Evolutionary conservation across 2,329 filamentous ascomycete genomes (phyloP), one percentile per base, ranked within the genome.

Genomic region (Penicillium sp.): DNA sequence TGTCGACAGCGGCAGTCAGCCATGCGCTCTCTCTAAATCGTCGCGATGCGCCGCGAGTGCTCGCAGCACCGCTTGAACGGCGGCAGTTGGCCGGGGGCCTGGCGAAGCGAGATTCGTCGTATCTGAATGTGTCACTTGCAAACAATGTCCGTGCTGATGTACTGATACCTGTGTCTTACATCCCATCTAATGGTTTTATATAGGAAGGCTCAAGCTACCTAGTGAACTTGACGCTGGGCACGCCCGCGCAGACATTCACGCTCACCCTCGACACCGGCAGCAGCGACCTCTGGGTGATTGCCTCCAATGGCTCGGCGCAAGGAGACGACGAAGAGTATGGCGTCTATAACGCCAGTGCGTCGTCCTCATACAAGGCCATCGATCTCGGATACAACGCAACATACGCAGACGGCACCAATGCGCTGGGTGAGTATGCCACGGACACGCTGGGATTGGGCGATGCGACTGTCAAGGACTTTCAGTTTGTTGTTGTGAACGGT

Each of bases 351-450:
- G 28, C 55, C 11, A 46, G 33, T 14, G 23, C 45, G 14, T 57
- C 55, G 12, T 57, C 55, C 20, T 42, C 89, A 2, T 92, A 91
- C 70, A 68, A 79, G 23, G 88, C 86, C 65, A 71, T 94, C 51
- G 84, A 84, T 63, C 84, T 81, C 67, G 78, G 83, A 58, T 95
- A 95, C 77, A 90, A 91, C 74, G 94, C 94, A 60, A 85, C 86
- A 1, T 95, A 95, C 60, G 86, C 87, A 30, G 90, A 94, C 71
- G 88, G 88, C 48, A 88, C 88, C 0, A 84, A 84, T 6, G 88
- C 90, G 1, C 69, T 75, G 1, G 91, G 91, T 35, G 87, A 91
- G 71, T 95, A 94, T 68, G 88, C 83, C 2, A 84, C 81, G 5
- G 89, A 93, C 65, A 85, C 79, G 0, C 74, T 92, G 59, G 47